Conservation (phyloP, 176 grass and related monocot genomes). For the Neostapfia colusana region DNA sequence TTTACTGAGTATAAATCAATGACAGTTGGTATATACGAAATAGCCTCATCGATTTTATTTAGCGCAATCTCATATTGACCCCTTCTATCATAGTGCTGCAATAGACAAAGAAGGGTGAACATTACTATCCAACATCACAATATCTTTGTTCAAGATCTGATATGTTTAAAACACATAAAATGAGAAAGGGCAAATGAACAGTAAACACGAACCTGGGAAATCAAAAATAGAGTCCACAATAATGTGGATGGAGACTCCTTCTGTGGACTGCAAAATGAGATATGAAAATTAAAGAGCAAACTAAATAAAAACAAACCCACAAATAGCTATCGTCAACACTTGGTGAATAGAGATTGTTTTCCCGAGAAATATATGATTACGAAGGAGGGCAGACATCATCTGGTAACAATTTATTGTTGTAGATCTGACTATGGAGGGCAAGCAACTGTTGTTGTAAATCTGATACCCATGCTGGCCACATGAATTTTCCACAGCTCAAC, state of each 20-base stretch:
- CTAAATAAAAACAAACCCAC: not conserved
- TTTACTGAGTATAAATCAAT: slow-evolving; percentile 99
- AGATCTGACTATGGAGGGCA: not conserved
- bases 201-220: slow-evolving; percentile 81
- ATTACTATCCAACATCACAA: slow-evolving; percentile 24
- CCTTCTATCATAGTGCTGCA: slow-evolving; percentile 95
- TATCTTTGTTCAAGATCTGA: slow-evolving; percentile 13
- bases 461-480: not conserved
- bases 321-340: not conserved
- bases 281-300: slow-evolving; percentile 10
- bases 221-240: slow-evolving; percentile 88
- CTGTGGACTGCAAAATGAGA: slow-evolving; percentile 49
- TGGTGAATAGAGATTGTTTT: not conserved
- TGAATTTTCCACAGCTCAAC: not conserved
- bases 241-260: slow-evolving; percentile 90
- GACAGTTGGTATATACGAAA: slow-evolving; percentile 88
- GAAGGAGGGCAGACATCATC: not conserved
- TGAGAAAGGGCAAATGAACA: slow-evolving; percentile 16
- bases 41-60: slow-evolving; percentile 91
- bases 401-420: slow-evolving; percentile 9
- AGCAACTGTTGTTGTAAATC: not conserved
- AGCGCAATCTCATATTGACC: slow-evolving; percentile 74
- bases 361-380: not conserved
- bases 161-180: slow-evolving; percentile 15
- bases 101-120: slow-evolving; percentile 28